Percentiles rank a stretch among this genome's conserved stretches.
Evolutionary conservation across 2,329 filamentous ascomycete genomes (phyloP).

Genomic region (Chaetomium strumarium): DNA sequence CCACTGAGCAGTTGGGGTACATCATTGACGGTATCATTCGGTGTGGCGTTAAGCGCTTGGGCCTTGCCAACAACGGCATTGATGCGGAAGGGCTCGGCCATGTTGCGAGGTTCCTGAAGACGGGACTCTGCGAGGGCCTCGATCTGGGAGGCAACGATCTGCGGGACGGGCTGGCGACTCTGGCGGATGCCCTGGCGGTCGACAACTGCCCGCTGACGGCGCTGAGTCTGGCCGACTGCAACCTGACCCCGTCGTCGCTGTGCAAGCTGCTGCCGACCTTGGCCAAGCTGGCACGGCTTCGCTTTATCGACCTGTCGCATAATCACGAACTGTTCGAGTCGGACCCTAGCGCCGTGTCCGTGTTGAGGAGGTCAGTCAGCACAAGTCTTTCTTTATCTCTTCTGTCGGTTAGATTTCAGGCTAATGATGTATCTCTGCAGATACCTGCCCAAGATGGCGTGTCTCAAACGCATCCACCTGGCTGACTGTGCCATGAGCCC

Average conservation of each 20-base stretch:
- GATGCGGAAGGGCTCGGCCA: slow-evolving; percentile 68
- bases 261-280: slow-evolving; percentile 71
- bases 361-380: slow-evolving; percentile 64
- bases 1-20: slow-evolving; percentile 61
- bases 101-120: slow-evolving; percentile 68
- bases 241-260: slow-evolving; percentile 66
- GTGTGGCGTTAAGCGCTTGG: slow-evolving; percentile 71
- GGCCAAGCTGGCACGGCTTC: slow-evolving; percentile 62
- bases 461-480: slow-evolving; percentile 79
- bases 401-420: background rate
- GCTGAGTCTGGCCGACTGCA: slow-evolving; percentile 80
- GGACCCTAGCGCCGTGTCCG: slow-evolving; percentile 64
- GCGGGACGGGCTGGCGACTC: slow-evolving; percentile 46
- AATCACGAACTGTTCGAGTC: slow-evolving; percentile 74
- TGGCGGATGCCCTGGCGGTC: slow-evolving; percentile 47
- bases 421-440: slow-evolving; percentile 31
- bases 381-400: background rate
- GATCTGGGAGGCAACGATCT: slow-evolving; percentile 83
- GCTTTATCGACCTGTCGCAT: slow-evolving; percentile 88
- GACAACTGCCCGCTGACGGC: slow-evolving; percentile 63
- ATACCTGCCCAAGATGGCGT: slow-evolving; percentile 71
- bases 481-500: slow-evolving; percentile 76
- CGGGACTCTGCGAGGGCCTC: slow-evolving; percentile 75
- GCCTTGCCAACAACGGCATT: slow-evolving; percentile 76
- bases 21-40: slow-evolving; percentile 79